Base-by-base conservation (phyloP, 1,284 basidiomycete genomes). In the Fomitiporia mediterranea region DNA sequence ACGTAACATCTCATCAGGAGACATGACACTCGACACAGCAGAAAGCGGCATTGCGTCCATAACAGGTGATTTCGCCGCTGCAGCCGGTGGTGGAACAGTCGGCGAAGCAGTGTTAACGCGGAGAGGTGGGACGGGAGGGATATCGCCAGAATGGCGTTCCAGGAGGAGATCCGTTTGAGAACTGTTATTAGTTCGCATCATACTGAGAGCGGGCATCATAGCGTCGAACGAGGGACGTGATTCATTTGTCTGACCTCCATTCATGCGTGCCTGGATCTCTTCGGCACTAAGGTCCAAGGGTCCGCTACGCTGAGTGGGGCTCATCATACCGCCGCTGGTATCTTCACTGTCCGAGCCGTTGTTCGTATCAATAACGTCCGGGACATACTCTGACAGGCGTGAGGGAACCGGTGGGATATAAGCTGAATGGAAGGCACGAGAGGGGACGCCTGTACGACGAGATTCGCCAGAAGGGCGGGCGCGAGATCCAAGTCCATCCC, bases 1-100 rank as follows among this genome's bases (percentile, higher is more conserved):
- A n/a, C 80, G 78, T 37, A 89, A 72, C 83, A 89, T 85, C 15
- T 79, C 86, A 61, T 89, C 86, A 2, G 86, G 86, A 0, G 79
- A 79, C 61, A 64, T 62, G 38, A 75, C 69, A 0, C 74, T 74
- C 17, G 77, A 75, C 64, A 74, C 68, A 2, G 73, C 69, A 55
- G 74, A 68, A 69, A 76, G 72, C 2, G 75, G 70, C 73, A 81
- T 78, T 44, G 70, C 69, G 13, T 68, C 65, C 62, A 72, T 69
- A 61, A 75, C 57, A 54, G 71, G 66, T 23, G 71, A 73, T 61
- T 71, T 60, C 62, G 72, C 65, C 53, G 69, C 57, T 56, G 46
- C 60, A 61, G 72, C 65, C 53, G 69, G 56, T 55, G 44, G 19
- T 28, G 74, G 69, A 30, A 62, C 65, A 2, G 70, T 73, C 30